Evolutionary conservation across 345 rosid genomes (phyloP).

Genomic region (Turnera subulata): DNA sequence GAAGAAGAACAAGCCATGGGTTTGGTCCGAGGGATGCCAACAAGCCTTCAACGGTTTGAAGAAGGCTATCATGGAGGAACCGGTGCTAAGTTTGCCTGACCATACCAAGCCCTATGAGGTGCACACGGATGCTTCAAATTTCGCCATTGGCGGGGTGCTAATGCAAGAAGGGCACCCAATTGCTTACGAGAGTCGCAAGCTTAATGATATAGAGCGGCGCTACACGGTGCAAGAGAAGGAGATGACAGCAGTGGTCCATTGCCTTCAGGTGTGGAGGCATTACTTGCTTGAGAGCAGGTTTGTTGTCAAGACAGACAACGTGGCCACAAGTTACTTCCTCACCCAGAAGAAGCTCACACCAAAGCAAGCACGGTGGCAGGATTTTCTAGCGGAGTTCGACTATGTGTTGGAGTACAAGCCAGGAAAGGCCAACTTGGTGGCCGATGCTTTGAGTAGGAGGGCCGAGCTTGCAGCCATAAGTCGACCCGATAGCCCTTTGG

Average conservation of each 20-base stretch:
- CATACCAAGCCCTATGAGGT: background rate
- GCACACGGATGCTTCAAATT: background rate
- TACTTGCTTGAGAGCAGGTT: background rate
- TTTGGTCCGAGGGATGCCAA: background rate
- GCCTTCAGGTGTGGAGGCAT: background rate
- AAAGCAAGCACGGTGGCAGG: background rate
- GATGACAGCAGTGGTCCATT: background rate
- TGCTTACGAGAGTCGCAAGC: background rate
- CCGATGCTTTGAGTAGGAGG: background rate
- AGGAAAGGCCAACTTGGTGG: background rate
- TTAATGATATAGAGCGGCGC: background rate
- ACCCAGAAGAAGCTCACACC: background rate
- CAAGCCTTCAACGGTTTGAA: background rate
- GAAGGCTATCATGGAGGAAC: background rate
- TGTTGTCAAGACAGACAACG: background rate
- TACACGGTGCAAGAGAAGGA: background rate
- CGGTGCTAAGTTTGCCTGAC: background rate
- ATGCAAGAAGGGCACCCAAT: background rate
- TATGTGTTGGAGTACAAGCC: background rate
- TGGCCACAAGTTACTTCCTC: background rate
- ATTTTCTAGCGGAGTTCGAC: background rate
- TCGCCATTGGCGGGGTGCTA: background rate
- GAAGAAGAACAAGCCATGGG: background rate
- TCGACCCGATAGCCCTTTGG: background rate
- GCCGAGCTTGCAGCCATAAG: background rate